These are phyloP conservation scores for Avena sativa DNA, from an alignment of 176 grass and related monocot species.

Conservation along the genomic window DNA sequence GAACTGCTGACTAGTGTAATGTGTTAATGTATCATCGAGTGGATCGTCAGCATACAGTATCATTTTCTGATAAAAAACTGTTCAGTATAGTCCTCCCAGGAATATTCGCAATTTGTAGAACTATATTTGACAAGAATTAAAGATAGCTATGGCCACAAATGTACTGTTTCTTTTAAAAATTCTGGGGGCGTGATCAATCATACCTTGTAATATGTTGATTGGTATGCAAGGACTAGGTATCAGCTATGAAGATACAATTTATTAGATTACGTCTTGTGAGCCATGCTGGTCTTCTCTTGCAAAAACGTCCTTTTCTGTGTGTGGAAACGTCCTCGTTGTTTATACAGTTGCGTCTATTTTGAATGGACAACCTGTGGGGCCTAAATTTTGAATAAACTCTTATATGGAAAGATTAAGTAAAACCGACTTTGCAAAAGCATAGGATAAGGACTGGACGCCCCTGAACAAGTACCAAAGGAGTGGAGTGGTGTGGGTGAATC, in stretches of 20 bases:
- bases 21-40: constrained; percentile 4
- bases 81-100: not conserved
- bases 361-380: too few relatives aligned
- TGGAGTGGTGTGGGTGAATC: too few relatives aligned
- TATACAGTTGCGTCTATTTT: not conserved
- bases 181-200: not conserved
- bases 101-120: not conserved
- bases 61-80: constrained; percentile 3
- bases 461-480: too few relatives aligned
- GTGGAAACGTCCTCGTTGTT: not conserved
- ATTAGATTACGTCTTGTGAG: not conserved
- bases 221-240: not conserved
- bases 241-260: not conserved
- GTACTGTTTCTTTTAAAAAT: not conserved
- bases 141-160: not conserved
- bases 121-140: not conserved
- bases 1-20: not conserved
- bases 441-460: too few relatives aligned
- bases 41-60: not conserved
- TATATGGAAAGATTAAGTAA: not conserved
- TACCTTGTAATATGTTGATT: not conserved
- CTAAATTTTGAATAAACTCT: too few relatives aligned
- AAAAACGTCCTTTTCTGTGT: not conserved
- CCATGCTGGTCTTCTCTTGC: not conserved
- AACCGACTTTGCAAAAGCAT: too few relatives aligned